Evolutionary conservation across 441 rosid genomes (phyloP).

Genomic region (Erodium moschatum): DNA sequence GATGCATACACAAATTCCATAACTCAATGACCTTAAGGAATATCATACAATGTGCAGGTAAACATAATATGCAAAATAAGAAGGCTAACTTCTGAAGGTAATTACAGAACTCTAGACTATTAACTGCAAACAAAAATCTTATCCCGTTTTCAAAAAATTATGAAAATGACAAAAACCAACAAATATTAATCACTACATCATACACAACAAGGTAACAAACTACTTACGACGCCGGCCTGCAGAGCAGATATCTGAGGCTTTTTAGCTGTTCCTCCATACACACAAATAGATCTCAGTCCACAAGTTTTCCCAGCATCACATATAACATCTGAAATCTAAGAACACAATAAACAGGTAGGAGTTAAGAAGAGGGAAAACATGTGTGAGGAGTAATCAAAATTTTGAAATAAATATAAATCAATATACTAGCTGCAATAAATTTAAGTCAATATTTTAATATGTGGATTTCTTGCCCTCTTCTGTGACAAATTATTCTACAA

Average conservation of each 20-base stretch:
- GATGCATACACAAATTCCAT: background rate
- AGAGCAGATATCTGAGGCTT: constrained; percentile 67
- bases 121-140: background rate
- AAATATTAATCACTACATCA: constrained; percentile 1
- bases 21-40: background rate
- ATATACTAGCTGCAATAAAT: background rate
- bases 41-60: background rate
- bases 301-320: constrained; percentile 71
- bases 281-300: constrained; percentile 63
- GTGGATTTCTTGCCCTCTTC: background rate
- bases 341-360: constrained; percentile 11
- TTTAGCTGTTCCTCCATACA: constrained; percentile 84
- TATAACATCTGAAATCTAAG: constrained; percentile 68
- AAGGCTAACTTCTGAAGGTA: background rate
- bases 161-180: background rate
- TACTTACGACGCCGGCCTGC: constrained; percentile 69
- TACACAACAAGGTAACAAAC: constrained; percentile 4
- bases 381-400: background rate
- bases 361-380: background rate
- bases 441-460: background rate
- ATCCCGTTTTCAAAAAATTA: background rate
- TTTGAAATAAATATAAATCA: background rate
- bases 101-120: background rate
- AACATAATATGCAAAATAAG: background rate
- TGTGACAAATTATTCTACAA: background rate